Conservation (phyloP, 2,329 filamentous ascomycete genomes). For the Hymenoscyphus salicellus region DNA sequence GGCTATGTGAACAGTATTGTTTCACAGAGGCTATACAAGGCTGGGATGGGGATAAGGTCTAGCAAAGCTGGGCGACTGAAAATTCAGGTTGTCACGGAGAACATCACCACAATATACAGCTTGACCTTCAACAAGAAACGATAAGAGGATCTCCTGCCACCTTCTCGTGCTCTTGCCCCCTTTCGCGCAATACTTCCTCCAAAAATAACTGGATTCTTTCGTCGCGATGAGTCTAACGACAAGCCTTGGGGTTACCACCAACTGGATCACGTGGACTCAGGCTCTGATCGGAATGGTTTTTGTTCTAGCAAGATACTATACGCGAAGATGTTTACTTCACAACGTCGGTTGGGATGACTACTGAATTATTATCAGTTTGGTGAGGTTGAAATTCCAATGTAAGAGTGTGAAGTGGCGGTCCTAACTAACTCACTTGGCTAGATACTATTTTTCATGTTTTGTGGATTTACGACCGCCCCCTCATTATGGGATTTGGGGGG, state of each 20-base stretch:
- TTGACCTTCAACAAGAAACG: too few species aligned
- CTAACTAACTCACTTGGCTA: not conserved
- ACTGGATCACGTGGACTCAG: not conserved
- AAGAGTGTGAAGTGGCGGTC: not conserved
- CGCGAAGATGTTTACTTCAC: not conserved
- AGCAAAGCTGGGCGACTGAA: not conserved
- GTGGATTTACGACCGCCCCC: not conserved
- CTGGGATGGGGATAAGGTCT: not conserved
- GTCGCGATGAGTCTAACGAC: not conserved
- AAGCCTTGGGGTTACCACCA: not conserved
- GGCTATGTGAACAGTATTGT: not conserved
- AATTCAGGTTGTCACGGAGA: not conserved
- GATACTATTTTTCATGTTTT: not conserved
- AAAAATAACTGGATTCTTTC: not conserved
- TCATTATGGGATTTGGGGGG: conserved; percentile 9
- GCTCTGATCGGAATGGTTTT: not conserved
- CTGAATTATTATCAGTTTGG: conserved; percentile 1
- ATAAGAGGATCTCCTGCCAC: too few species aligned
- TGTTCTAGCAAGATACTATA: conserved; percentile 1
- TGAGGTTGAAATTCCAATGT: not conserved
- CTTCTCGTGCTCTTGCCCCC: too few species aligned
- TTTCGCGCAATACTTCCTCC: not conserved
- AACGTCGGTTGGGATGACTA: conserved; percentile 2
- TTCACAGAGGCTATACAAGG: not conserved
- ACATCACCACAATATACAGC: not conserved